These are phyloP conservation scores for Trypanosoma boissoni DNA, from an alignment of 208 protist species.

Conservation along the genomic window DNA sequence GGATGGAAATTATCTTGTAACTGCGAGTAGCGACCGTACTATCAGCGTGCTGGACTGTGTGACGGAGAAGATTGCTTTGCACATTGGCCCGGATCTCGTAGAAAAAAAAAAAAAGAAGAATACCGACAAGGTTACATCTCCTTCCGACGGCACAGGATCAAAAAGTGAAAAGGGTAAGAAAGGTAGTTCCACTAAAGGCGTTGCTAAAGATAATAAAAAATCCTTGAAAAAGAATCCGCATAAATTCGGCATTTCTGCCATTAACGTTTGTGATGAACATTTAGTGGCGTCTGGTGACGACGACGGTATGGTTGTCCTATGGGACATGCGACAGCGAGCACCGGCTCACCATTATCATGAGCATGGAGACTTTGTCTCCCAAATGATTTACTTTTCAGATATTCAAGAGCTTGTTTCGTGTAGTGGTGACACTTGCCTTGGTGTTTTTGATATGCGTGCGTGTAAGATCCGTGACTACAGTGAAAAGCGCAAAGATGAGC, in stretches of 20 bases:
- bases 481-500: conserved; percentile 81
- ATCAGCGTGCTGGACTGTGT: conserved; percentile 86
- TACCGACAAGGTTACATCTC: not conserved
- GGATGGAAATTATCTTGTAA: conserved; percentile 79
- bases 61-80: conserved; percentile 58
- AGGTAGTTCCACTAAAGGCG: conserved; percentile 13
- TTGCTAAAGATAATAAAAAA: conserved; percentile 22
- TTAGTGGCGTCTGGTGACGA: conserved; percentile 84
- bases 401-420: conserved; percentile 80
- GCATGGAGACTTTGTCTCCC: conserved; percentile 87
- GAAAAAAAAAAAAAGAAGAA: conserved; percentile 27
- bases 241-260: conserved; percentile 77
- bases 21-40: conserved; percentile 74
- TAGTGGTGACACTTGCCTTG: conserved; percentile 86
- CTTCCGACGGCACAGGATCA: not conserved
- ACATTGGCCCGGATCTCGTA: conserved; percentile 34
- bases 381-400: conserved; percentile 88
- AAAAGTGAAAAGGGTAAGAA: conserved; percentile 32
- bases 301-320: conserved; percentile 81
- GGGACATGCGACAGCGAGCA: conserved; percentile 80
- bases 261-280: conserved; percentile 87
- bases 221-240: conserved; percentile 66
- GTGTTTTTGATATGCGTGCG: conserved; percentile 72
- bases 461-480: conserved; percentile 80
- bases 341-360: conserved; percentile 79